phyloP scores from a whole-genome alignment of 495 filamentous ascomycete genomes.

The Neurospora pannonica region DNA sequence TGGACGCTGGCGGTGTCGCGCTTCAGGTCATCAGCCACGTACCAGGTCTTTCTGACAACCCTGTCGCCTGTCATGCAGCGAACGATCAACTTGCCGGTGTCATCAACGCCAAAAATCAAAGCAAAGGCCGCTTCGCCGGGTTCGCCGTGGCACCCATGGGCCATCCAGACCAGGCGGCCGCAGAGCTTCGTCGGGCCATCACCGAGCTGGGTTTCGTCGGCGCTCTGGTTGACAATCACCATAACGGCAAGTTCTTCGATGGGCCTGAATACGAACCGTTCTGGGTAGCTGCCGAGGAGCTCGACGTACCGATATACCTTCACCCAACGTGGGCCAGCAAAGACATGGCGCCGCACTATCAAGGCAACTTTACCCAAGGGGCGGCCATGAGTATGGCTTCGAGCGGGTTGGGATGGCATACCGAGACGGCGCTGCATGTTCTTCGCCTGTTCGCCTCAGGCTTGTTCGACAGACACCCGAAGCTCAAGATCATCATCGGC shows the following conservation, averaged over 20 bases:
- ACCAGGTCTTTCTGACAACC: constrained; percentile 25
- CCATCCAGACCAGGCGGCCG: constrained; percentile 33
- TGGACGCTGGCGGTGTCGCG: constrained; percentile 41
- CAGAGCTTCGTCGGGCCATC: constrained; percentile 40
- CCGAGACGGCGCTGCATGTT: constrained; percentile 35
- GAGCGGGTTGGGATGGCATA: constrained; percentile 37
- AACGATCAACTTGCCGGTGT: constrained; percentile 47
- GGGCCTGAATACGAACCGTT: constrained; percentile 33
- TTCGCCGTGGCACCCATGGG: constrained; percentile 46
- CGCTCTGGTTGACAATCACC: constrained; percentile 47
- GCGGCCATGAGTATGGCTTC: constrained; percentile 20
- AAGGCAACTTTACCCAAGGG: constrained; percentile 36
- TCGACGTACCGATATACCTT: constrained; percentile 50
- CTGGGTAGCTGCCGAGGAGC: constrained; percentile 38
- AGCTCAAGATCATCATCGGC: constrained; percentile 54
- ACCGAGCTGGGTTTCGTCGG: constrained; percentile 42
- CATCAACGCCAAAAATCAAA: constrained; percentile 19
- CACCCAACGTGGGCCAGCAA: constrained; percentile 41
- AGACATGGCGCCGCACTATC: constrained; percentile 22
- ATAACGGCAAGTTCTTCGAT: constrained; percentile 40
- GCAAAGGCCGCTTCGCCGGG: constrained; percentile 40
- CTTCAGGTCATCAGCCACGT: constrained; percentile 50
- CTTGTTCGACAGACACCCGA: constrained; percentile 43
- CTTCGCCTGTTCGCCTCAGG: constrained; percentile 25
- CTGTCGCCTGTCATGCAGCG: constrained; percentile 27